Conservation (phyloP, 169 alveolate species). For the Prorocentrum cordatum region DNA sequence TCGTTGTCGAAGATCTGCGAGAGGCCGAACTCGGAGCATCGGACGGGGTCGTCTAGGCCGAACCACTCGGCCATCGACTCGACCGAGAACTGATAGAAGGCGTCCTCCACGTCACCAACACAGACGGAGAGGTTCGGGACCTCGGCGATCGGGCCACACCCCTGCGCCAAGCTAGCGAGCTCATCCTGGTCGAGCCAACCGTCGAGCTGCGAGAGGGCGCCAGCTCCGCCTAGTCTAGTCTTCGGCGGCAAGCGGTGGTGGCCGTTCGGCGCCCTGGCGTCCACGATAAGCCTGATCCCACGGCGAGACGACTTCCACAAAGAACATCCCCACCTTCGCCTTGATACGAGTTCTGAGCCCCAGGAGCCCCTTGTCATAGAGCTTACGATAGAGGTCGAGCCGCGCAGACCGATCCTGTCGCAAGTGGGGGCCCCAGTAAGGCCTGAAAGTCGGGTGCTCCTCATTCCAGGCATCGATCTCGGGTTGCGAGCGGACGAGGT, state of each 20-base stretch:
- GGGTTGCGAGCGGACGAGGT: background rate
- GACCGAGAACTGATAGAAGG: slow-evolving; percentile 7
- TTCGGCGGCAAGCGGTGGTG: background rate
- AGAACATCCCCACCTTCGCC: background rate
- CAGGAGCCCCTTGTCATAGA: background rate
- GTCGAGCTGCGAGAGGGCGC: background rate
- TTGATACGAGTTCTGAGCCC: background rate
- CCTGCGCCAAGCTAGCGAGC: background rate
- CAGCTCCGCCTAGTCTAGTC: slow-evolving; percentile 7
- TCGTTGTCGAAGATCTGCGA: background rate
- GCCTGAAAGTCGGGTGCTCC: background rate
- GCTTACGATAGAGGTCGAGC: background rate
- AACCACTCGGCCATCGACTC: background rate
- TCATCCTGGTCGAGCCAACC: background rate
- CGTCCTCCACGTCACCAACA: background rate
- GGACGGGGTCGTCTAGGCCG: slow-evolving; percentile 1
- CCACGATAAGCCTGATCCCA: background rate
- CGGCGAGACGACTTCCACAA: background rate
- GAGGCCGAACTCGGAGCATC: background rate
- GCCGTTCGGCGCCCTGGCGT: background rate
- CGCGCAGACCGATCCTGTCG: background rate
- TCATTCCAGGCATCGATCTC: background rate
- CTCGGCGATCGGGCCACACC: background rate
- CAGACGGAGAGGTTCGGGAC: background rate
- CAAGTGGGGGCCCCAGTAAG: slow-evolving; percentile 1